Base-by-base conservation (phyloP, 176 grass and related monocot species). In the Cenchrus americanus region DNA sequence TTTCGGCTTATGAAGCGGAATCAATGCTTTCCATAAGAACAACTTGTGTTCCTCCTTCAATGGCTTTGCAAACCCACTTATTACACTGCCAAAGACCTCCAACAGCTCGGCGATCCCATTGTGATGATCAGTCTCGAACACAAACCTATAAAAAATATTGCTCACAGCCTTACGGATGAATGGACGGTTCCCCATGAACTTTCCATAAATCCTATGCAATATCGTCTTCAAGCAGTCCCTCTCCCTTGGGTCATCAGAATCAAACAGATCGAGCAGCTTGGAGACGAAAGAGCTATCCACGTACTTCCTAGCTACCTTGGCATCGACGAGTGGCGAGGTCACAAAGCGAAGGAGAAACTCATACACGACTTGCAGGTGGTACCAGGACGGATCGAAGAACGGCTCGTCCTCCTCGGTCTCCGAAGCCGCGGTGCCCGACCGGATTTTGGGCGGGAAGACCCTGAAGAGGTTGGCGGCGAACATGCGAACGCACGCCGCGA, bases 181-280 rank as follows among this genome's bases (percentile, higher is more conserved):
- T 0, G 91, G 87, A 0, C 94, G 89, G 32, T 95, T 92, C 10
- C 89, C 93, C 93, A 92, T 98, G 86, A 92, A 94, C 74, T 97
- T 97, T 3, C 92, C 94, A 41, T 92, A 92, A 83, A 97, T 92
- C 72, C 88, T 88, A 66, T 90, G 94, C 72, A 97, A 73, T 49
- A 94, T 76, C 14, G 92, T 94, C 82, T 94, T 97, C 86, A 94
- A 79, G 83, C 86, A 92, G 24, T 97, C 92, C 75, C 94, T 90
- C 76, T 98, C 96, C 78, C 96, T 95, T 13, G 96, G 96, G 17
- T 98, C 96, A 81, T 98, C 93, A 0, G 96, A 98, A 84, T 98
- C 96, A 66, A 98, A 98, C 37, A 98, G 87, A 63, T 98, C 87
- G 7, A 98, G 93, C 73, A 98, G 70, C 88, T 82, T 93, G 6